Evolutionary conservation across 345 rosid genomes (phyloP).

Genomic region (Ricinus communis): DNA sequence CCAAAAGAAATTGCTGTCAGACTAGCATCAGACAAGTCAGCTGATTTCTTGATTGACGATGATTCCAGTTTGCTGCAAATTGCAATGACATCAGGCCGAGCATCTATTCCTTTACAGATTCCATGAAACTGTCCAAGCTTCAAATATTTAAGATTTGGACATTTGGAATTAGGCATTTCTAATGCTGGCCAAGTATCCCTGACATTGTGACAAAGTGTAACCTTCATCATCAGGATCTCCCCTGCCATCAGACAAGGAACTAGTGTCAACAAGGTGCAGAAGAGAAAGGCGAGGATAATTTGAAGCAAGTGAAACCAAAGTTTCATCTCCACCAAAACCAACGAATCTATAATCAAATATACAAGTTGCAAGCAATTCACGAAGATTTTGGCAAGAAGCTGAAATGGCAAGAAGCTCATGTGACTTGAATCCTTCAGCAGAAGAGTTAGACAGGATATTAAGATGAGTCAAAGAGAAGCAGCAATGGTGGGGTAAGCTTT

Average conservation of each 20-base stretch:
- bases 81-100: constrained; percentile 13
- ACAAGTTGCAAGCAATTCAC: constrained; percentile 7
- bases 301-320: constrained; percentile 6
- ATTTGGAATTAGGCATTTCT: constrained; percentile 5
- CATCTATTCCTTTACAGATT: constrained; percentile 3
- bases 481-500: background rate
- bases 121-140: constrained; percentile 14
- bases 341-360: constrained; percentile 17
- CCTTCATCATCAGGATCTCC: constrained; percentile 17
- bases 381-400: constrained; percentile 7
- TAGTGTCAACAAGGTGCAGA: constrained; percentile 15
- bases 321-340: constrained; percentile 11
- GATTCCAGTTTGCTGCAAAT: constrained; percentile 11
- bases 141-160: constrained; percentile 4
- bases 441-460: constrained; percentile 4
- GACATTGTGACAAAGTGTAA: constrained; percentile 6
- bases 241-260: constrained; percentile 11
- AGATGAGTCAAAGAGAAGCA: background rate
- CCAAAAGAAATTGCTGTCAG: constrained; percentile 5
- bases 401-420: constrained; percentile 16
- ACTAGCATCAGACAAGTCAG: constrained; percentile 8
- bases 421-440: constrained; percentile 13
- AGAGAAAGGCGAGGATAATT: constrained; percentile 12
- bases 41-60: constrained; percentile 11
- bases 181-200: constrained; percentile 12